Evolutionary conservation across 192 early-diverging fungal genomes (phyloP), one percentile per base, ranked within the genome.

Genomic region (Coemansia sp.): DNA sequence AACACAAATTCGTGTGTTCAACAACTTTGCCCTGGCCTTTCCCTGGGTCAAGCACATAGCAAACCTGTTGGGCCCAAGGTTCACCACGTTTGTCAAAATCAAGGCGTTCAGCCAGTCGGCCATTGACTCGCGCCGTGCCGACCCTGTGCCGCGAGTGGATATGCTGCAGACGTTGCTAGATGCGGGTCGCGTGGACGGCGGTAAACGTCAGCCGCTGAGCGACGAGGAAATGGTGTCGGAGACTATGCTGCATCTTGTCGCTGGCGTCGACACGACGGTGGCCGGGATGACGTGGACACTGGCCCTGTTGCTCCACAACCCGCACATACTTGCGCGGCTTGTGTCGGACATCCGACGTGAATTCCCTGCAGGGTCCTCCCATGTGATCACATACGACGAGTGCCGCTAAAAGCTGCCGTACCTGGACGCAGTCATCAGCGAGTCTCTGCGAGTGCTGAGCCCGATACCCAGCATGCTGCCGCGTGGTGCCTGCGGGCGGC

Each of bases 231-330:
- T 84, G 37, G 65, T 71, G 11, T 66, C 71, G 3, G 79, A 84
- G 38, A 64, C 60, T 0, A 65, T 73, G n/a, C 38, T 82, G 31
- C 79, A 82, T 21, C 63, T 84, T 23, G 53, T 82, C 2, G 75
- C 78, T 0, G 83, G 83, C 4, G 69, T 75, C 1, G 79, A 84
- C 17, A 82, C 83, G 1, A 84, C 83, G 4, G 59, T 72, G 15
- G 36, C 58, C 12, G 74, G 75, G 12, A 56, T 82, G 19, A 75
- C 69, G 0, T 84, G 79, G 83, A 71, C 80, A 1, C 11, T 82
- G 44, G 46, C 64, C 0, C 62, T 78, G 59, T 59, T 84, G 3
- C 50, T 84, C 19, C 49, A 68, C 12, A 60, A 84, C 64, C 83
- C 79, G 14, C 44, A 68, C 7, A 48, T 75, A 11, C 51, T 65